phyloP scores from a whole-genome alignment of 768 basidiomycete species.

The Naganishia onofrii region DNA sequence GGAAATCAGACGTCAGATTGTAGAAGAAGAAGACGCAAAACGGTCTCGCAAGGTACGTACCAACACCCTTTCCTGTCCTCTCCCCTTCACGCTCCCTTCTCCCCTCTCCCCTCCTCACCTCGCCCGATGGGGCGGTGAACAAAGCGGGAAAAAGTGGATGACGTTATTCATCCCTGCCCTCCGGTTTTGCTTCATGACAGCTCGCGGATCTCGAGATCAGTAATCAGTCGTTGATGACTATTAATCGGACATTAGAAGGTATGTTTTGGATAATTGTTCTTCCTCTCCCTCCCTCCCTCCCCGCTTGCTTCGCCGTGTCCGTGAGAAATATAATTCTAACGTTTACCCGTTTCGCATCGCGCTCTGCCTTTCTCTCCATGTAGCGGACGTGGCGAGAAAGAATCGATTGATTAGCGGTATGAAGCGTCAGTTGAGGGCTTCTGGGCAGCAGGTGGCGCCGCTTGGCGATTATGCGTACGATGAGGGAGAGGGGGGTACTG shows the following conservation, averaged over 20 bases:
- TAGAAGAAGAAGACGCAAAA: constrained; percentile 26
- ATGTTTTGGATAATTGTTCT: too few relatives aligned
- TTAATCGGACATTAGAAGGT: constrained; percentile 49
- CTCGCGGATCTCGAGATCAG: constrained; percentile 51
- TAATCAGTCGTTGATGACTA: constrained; percentile 46
- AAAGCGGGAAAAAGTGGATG: too few relatives aligned
- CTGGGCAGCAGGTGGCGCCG: not conserved
- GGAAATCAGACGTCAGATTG: not conserved
- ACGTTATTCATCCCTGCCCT: too few relatives aligned
- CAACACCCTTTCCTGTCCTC: not conserved
- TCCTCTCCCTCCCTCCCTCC: too few relatives aligned
- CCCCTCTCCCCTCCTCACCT: too few relatives aligned
- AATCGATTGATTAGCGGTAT: constrained; percentile 6
- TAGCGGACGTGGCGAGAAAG: constrained; percentile 28
- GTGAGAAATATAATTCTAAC: too few relatives aligned
- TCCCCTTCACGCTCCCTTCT: too few relatives aligned
- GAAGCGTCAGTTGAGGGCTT: constrained; percentile 27
- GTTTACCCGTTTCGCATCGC: too few relatives aligned
- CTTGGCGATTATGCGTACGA: not conserved
- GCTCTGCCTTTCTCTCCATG: not conserved
- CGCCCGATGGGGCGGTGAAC: too few relatives aligned
- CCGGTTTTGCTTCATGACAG: too few relatives aligned
- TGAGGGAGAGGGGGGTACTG: not conserved
- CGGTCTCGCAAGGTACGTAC: constrained; percentile 37
- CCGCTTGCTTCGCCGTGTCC: too few relatives aligned